These are phyloP conservation scores for Globisporangium apiculatum DNA, from an alignment of 352 stramenopile species.

Conservation along the genomic window DNA sequence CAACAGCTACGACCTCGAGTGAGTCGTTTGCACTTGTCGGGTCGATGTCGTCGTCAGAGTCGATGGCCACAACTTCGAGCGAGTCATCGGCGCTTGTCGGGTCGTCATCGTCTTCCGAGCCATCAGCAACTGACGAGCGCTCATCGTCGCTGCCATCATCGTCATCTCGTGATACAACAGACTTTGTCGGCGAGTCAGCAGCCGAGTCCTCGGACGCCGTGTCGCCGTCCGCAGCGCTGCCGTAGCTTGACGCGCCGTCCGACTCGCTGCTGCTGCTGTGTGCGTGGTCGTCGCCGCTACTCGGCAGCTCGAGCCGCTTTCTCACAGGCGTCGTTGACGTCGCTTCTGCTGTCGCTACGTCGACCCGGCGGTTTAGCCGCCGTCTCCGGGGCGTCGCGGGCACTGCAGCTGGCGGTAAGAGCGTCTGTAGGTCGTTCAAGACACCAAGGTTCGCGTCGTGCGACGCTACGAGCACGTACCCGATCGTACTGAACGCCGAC, in stretches of 20 bases:
- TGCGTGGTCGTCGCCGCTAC: not conserved
- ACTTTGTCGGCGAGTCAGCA: not conserved
- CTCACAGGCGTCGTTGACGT: not conserved
- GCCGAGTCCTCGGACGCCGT: not conserved
- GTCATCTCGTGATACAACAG: no score
- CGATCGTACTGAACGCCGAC: constrained; percentile 11
- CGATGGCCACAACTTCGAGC: not conserved
- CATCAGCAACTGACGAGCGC: not conserved
- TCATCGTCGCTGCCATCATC: not conserved
- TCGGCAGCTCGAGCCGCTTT: not conserved
- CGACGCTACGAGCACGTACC: constrained; percentile 2
- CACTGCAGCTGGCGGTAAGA: not conserved
- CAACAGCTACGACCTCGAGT: not conserved
- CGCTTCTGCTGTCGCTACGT: not conserved
- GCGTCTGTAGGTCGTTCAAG: constrained; percentile 2
- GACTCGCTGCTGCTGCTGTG: constrained; percentile 1
- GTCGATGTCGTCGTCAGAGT: not conserved
- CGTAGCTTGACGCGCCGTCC: constrained; percentile 7
- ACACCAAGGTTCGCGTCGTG: constrained; percentile 1
- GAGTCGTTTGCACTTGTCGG: not conserved
- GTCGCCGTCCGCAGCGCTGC: constrained; percentile 2
- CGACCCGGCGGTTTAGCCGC: not conserved
- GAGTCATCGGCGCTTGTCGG: not conserved
- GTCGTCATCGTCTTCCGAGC: not conserved
- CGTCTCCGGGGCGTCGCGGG: not conserved